A percentile compares a stretch with the other conserved stretches of the same genome.
These are phyloP conservation scores for Vitis labrusca DNA, from an alignment of 164 flowering plant species.

Conservation along the genomic window DNA sequence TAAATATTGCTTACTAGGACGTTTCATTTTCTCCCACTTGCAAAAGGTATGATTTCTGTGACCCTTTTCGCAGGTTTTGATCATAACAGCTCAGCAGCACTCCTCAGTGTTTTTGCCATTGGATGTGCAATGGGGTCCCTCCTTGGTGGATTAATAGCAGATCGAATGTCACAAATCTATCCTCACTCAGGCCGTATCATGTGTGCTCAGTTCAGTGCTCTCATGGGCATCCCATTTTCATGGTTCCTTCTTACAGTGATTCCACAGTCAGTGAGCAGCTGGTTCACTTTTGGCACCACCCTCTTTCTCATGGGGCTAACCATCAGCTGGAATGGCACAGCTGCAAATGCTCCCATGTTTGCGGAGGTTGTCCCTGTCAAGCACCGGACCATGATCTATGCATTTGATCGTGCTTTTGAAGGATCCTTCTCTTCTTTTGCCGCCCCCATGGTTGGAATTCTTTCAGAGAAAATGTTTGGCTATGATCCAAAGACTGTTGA, in stretches of 20 bases:
- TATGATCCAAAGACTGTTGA: slow-evolving; percentile 70
- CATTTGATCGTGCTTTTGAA: slow-evolving; percentile 95
- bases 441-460: slow-evolving; percentile 92
- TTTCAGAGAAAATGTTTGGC: slow-evolving; percentile 84
- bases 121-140: slow-evolving; percentile 85
- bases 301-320: slow-evolving; percentile 86
- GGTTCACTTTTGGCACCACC: slow-evolving; percentile 53
- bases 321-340: slow-evolving; percentile 88
- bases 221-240: slow-evolving; percentile 95
- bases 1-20: background rate
- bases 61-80: slow-evolving; percentile 65
- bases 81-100: slow-evolving; percentile 69
- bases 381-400: slow-evolving; percentile 95
- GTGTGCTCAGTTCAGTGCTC: slow-evolving; percentile 96
- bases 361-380: slow-evolving; percentile 93
- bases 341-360: slow-evolving; percentile 87
- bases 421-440: slow-evolving; percentile 92
- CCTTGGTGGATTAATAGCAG: slow-evolving; percentile 82
- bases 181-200: slow-evolving; percentile 87
- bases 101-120: slow-evolving; percentile 74
- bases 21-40: background rate
- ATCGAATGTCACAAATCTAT: slow-evolving; percentile 53
- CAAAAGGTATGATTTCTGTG: background rate
- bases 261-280: slow-evolving; percentile 69
- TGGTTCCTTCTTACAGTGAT: slow-evolving; percentile 69